A percentile compares a stretch with the other conserved stretches of the same genome.
phyloP scores from a whole-genome alignment of 257 asterid species.

The Handroanthus guayacan region DNA sequence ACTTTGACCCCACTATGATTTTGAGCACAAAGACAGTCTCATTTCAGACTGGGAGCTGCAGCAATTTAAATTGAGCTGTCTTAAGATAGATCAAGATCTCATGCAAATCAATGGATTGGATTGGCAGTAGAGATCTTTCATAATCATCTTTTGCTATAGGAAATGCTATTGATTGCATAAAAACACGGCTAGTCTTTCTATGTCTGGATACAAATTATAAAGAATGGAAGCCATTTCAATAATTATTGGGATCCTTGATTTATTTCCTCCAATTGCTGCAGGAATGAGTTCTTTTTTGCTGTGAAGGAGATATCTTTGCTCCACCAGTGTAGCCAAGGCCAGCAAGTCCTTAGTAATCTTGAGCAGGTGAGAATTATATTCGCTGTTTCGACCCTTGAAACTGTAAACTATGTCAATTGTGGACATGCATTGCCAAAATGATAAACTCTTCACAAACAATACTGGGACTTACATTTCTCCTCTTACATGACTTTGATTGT shows the following conservation, averaged over 20 bases:
- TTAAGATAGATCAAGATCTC: too few species aligned
- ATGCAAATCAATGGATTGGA: too few species aligned
- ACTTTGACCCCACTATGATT: too few species aligned
- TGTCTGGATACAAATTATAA: too few species aligned
- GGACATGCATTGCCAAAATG: background rate
- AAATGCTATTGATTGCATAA: too few species aligned
- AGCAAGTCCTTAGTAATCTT: slow-evolving; percentile 64
- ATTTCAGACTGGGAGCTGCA: too few species aligned
- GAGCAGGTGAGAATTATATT: slow-evolving; percentile 52
- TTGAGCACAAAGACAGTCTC: too few species aligned
- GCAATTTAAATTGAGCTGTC: too few species aligned
- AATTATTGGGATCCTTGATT: slow-evolving; percentile 31
- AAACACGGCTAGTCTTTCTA: too few species aligned
- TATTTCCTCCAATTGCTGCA: slow-evolving; percentile 38
- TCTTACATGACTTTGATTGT: slow-evolving; percentile 32
- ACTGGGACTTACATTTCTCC: slow-evolving; percentile 28
- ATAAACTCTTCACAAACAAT: slow-evolving; percentile 9
- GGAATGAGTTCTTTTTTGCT: slow-evolving; percentile 67
- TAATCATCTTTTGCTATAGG: too few species aligned
- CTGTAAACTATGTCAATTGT: slow-evolving; percentile 20
- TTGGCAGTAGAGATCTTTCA: too few species aligned
- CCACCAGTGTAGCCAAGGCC: slow-evolving; percentile 66
- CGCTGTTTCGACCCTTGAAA: slow-evolving; percentile 19
- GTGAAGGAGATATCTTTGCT: slow-evolving; percentile 73
- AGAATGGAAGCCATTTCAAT: too few species aligned